Conservation (phyloP, 2,329 filamentous ascomycete species). For the Exophiala sp. region DNA sequence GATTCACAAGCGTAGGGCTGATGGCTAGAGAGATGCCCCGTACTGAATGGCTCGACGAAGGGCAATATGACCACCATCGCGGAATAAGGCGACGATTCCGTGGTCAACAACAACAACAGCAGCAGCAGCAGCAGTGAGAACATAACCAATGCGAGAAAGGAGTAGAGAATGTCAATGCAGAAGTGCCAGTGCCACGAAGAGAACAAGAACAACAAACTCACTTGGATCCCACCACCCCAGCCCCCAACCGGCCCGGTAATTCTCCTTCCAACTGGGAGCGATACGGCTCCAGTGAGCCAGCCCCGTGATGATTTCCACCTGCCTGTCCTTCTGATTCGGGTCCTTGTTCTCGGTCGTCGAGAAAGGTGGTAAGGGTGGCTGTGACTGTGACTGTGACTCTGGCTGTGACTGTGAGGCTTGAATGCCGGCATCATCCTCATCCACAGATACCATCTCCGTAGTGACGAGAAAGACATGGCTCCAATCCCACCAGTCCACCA, state of each 20-base stretch:
- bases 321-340: not conserved
- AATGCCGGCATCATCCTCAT: not conserved
- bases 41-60: too few species aligned
- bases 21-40: too few species aligned
- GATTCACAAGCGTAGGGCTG: too few species aligned
- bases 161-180: not conserved
- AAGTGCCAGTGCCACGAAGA: too few species aligned
- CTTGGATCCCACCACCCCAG: constrained; percentile 21
- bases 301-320: constrained; percentile 18
- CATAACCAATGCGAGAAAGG: not conserved
- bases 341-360: not conserved
- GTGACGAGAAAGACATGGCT: constrained; percentile 24
- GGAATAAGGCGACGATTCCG: too few species aligned
- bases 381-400: too few species aligned
- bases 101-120: too few species aligned
- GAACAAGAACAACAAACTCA: constrained; percentile 13
- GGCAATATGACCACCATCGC: too few species aligned
- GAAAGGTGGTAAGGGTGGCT: not conserved
- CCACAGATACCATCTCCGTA: constrained; percentile 7
- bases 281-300: constrained; percentile 25
- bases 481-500: constrained; percentile 25
- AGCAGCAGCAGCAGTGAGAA: too few species aligned
- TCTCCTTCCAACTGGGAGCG: constrained; percentile 13
- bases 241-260: constrained; percentile 22
- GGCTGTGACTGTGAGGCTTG: too few species aligned